Evolutionary conservation across 73 alveolate species (phyloP).

Genomic region (Symbiodinium pilosum): DNA sequence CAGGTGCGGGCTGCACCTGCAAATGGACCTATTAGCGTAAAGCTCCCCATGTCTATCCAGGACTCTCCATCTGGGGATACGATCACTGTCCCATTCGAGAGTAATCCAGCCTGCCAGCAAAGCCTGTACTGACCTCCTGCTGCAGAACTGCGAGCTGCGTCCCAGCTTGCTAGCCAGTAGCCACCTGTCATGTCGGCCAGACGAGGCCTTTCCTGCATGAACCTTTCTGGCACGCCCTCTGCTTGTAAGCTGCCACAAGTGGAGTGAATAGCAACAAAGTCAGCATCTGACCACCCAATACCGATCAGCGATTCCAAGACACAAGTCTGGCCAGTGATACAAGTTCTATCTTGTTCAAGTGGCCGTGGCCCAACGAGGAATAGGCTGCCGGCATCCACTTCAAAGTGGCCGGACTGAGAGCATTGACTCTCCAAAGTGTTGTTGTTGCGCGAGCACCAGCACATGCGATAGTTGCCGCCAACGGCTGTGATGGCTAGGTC

Average conservation of each 20-base stretch:
- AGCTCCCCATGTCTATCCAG: background rate
- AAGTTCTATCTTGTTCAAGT: background rate
- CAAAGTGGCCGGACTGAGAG: background rate
- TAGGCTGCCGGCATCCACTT: background rate
- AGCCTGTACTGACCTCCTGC: slow-evolving; percentile 11
- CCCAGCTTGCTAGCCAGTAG: background rate
- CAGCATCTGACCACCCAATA: background rate
- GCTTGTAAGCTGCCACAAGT: slow-evolving; percentile 13
- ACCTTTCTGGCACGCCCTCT: background rate
- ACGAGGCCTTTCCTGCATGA: background rate
- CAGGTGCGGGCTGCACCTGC: background rate
- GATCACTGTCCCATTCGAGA: background rate
- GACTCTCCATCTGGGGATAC: background rate
- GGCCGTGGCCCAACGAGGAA: background rate
- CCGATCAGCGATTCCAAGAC: background rate
- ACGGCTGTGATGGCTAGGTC: background rate
- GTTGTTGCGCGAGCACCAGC: background rate
- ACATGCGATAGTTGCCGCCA: slow-evolving; percentile 3
- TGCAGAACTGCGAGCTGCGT: background rate
- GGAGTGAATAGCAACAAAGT: background rate
- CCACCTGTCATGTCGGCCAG: background rate
- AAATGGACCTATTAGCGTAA: slow-evolving; percentile 18
- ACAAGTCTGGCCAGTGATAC: slow-evolving; percentile 2
- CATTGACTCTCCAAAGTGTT: background rate
- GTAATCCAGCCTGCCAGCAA: background rate